phyloP scores from a whole-genome alignment of 352 stramenopile species.

The Phytophthora pinifolia region DNA sequence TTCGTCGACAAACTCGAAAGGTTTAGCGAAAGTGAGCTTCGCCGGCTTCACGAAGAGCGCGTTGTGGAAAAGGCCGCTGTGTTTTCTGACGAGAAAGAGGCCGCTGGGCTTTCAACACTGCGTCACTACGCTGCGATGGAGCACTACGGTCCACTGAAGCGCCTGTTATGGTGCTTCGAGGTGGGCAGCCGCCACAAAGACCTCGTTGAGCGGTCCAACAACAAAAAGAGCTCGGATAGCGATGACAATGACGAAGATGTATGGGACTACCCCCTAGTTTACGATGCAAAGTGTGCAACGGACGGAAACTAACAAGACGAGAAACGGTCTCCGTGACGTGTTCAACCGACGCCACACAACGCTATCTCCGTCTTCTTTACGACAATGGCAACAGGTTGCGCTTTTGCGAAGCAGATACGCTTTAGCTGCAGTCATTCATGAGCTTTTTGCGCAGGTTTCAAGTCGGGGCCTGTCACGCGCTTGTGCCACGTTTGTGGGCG shows the following conservation, averaged over 20 bases:
- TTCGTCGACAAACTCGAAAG: conserved; percentile 67
- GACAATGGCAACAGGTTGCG: conserved; percentile 2
- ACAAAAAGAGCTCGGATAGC: conserved; percentile 10
- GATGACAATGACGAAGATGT: conserved; percentile 51
- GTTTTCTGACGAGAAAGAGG: conserved; percentile 29
- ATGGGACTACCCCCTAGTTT: conserved; percentile 62
- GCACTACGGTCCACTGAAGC: conserved; percentile 53
- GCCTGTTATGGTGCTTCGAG: conserved; percentile 66
- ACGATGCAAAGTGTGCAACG: conserved; percentile 7
- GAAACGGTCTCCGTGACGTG: conserved; percentile 9
- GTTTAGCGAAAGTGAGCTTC: conserved; percentile 57
- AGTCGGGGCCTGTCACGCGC: conserved; percentile 58
- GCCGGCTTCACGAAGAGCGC: conserved; percentile 37
- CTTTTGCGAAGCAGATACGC: neutral
- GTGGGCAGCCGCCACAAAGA: conserved; percentile 28
- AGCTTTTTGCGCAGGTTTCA: conserved; percentile 32
- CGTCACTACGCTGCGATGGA: conserved; percentile 53
- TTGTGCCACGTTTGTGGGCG: conserved; percentile 79
- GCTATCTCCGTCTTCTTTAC: neutral
- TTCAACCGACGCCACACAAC: conserved; percentile 2
- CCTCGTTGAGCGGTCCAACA: conserved; percentile 18
- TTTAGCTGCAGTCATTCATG: neutral
- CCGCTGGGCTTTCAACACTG: conserved; percentile 41
- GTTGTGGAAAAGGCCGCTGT: conserved; percentile 35
- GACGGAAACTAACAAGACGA: conserved; percentile 3